These are phyloP conservation scores for Candida berthetii DNA, from an alignment of 805 yeast species.

Conservation along the genomic window DNA sequence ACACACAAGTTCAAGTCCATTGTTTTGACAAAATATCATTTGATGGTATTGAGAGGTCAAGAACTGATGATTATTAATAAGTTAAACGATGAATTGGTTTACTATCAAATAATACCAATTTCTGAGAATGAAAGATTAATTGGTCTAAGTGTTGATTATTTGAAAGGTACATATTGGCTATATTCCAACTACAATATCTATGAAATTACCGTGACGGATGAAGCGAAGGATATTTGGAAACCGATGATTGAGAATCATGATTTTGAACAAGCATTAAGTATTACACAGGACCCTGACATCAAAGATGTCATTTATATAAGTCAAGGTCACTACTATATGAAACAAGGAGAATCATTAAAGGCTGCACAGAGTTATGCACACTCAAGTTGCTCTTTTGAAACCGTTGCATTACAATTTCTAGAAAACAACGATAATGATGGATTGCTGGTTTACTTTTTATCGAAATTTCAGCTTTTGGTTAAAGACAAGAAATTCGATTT, in stretches of 20 bases:
- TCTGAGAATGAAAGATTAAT: constrained; percentile 28
- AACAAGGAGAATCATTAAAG: constrained; percentile 20
- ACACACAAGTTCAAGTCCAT: constrained; percentile 30
- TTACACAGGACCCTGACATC: constrained; percentile 28
- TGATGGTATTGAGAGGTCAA: constrained; percentile 38
- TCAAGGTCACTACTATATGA: constrained; percentile 47
- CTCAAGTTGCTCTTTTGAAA: constrained; percentile 64
- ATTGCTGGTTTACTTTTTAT: constrained; percentile 37
- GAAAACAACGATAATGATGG: constrained; percentile 35
- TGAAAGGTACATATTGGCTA: constrained; percentile 67
- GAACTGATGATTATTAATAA: constrained; percentile 42
- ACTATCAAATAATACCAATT: constrained; percentile 31
- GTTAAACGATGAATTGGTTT: constrained; percentile 41
- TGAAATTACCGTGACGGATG: constrained; percentile 68
- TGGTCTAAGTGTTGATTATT: constrained; percentile 45
- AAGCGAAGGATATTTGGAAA: constrained; percentile 72
- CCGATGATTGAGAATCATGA: constrained; percentile 41
- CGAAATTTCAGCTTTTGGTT: constrained; percentile 31
- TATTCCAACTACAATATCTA: constrained; percentile 53
- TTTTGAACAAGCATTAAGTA: constrained; percentile 60
- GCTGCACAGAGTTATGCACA: constrained; percentile 57
- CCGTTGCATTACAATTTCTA: constrained; percentile 52
- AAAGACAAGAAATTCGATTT: constrained; percentile 16
- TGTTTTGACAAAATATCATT: constrained; percentile 47
- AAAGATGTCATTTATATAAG: constrained; percentile 43